These are phyloP conservation scores for Termitomyces sp. DNA, from an alignment of 768 basidiomycete species.

Conservation along the genomic window DNA sequence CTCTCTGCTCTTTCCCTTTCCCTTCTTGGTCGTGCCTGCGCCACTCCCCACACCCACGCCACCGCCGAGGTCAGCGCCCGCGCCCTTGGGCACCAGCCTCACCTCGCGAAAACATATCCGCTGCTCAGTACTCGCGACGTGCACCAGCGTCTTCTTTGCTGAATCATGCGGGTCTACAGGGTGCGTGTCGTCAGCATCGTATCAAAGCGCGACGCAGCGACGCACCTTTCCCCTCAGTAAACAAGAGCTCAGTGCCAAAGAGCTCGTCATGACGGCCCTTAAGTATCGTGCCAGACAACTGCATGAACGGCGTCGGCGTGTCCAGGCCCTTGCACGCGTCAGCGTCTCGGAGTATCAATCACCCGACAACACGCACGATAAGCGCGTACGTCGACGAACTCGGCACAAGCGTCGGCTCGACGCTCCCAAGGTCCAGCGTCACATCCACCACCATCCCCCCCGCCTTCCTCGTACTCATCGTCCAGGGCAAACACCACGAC, in stretches of 20 bases:
- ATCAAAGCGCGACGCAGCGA: neutral
- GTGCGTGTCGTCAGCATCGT: neutral
- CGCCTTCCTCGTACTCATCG: constrained; percentile 53
- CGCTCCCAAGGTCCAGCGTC: constrained; percentile 66
- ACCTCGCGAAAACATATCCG: constrained; percentile 75
- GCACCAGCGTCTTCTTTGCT: constrained; percentile 45
- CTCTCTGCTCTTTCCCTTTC: constrained; percentile 2
- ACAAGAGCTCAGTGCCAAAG: constrained; percentile 73
- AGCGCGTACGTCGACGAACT: constrained; percentile 65
- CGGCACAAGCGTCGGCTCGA: constrained; percentile 72
- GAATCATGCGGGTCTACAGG: constrained; percentile 38
- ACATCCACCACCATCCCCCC: constrained; percentile 53
- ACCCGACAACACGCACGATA: constrained; percentile 49
- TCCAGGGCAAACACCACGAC: constrained; percentile 67
- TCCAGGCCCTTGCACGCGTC: constrained; percentile 56
- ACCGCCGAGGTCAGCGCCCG: neutral
- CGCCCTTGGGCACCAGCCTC: constrained; percentile 41
- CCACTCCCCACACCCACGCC: too few species aligned
- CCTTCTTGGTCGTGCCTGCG: constrained; percentile 8
- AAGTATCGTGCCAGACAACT: constrained; percentile 70
- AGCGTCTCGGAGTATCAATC: neutral
- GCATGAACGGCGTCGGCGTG: constrained; percentile 71
- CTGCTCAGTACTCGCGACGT: constrained; percentile 58
- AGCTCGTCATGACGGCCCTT: constrained; percentile 64
- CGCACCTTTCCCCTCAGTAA: constrained; percentile 63